phyloP scores from a whole-genome alignment of 1,284 basidiomycete species.

The Marasmius tenuissimus region DNA sequence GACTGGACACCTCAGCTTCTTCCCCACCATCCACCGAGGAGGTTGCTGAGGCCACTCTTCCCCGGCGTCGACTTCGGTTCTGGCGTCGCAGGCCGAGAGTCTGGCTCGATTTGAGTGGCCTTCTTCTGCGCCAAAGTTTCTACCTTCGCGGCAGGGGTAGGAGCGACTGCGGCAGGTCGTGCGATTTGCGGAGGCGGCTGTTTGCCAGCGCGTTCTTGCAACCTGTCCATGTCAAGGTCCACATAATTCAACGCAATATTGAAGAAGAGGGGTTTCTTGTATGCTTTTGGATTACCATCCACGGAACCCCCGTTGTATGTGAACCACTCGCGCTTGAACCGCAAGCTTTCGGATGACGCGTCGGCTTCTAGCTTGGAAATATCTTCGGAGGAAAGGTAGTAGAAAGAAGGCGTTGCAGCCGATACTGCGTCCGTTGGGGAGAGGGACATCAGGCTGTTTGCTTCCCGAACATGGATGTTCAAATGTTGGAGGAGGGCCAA shows the following conservation, averaged over 20 bases:
- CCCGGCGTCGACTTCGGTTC: constrained; percentile 22
- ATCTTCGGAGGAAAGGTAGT: constrained; percentile 45
- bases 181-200: constrained; percentile 17
- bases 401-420: constrained; percentile 47
- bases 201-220: constrained; percentile 73
- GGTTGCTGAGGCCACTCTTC: constrained; percentile 38
- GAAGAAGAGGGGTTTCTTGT: constrained; percentile 88
- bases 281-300: constrained; percentile 41
- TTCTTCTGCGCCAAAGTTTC: constrained; percentile 1
- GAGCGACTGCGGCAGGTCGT: background rate
- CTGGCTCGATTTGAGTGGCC: background rate
- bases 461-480: constrained; percentile 70
- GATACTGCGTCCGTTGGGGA: constrained; percentile 44
- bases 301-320: constrained; percentile 66
- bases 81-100: constrained; percentile 22
- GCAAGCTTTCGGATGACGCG: constrained; percentile 48
- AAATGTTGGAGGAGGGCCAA: constrained; percentile 69
- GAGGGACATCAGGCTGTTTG: constrained; percentile 48
- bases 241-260: constrained; percentile 95
- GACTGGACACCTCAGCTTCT: constrained; percentile 22
- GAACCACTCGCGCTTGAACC: constrained; percentile 80
- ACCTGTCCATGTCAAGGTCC: constrained; percentile 76
- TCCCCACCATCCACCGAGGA: constrained; percentile 51
- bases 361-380: constrained; percentile 52
- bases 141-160: constrained; percentile 3